phyloP scores from a whole-genome alignment of 768 basidiomycete genomes.

The Boletus speciosus region DNA sequence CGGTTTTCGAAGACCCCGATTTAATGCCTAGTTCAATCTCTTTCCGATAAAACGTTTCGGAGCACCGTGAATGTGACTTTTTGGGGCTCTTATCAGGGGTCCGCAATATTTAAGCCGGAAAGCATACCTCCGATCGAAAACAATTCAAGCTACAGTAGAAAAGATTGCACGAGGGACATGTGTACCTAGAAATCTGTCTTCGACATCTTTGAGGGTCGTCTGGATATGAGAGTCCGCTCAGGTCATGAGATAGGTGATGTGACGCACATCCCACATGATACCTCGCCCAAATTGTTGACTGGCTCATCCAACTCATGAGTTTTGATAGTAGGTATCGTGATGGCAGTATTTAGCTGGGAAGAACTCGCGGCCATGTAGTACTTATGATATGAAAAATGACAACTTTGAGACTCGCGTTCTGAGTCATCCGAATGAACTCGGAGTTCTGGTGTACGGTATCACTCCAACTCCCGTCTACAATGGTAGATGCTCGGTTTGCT shows the following conservation, averaged over 20 bases:
- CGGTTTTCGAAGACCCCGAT: conserved; percentile 49
- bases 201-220: conserved; percentile 50
- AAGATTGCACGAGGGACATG: conserved; percentile 77
- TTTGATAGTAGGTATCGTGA: conserved; percentile 16
- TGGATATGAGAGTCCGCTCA: conserved; percentile 1
- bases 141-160: conserved; percentile 78
- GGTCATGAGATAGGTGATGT: background rate
- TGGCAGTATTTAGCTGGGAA: background rate
- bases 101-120: background rate
- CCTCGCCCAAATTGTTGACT: background rate
- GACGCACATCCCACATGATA: conserved; percentile 46
- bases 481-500: conserved; percentile 46
- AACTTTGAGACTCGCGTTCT: background rate
- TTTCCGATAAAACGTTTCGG: conserved; percentile 77
- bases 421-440: too few relatives aligned
- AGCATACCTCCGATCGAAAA: conserved; percentile 67
- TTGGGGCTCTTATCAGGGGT: background rate
- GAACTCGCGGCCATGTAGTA: background rate
- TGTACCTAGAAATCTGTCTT: conserved; percentile 74
- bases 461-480: conserved; percentile 9
- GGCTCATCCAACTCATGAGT: conserved; percentile 13
- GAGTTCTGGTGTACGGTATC: background rate
- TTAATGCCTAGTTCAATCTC: conserved; percentile 66
- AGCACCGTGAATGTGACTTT: conserved; percentile 66
- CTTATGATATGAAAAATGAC: background rate